Evolutionary conservation across 2,329 filamentous ascomycete species (phyloP), one percentile per base, ranked within the genome.

Genomic region (Niveomyces coronatus): DNA sequence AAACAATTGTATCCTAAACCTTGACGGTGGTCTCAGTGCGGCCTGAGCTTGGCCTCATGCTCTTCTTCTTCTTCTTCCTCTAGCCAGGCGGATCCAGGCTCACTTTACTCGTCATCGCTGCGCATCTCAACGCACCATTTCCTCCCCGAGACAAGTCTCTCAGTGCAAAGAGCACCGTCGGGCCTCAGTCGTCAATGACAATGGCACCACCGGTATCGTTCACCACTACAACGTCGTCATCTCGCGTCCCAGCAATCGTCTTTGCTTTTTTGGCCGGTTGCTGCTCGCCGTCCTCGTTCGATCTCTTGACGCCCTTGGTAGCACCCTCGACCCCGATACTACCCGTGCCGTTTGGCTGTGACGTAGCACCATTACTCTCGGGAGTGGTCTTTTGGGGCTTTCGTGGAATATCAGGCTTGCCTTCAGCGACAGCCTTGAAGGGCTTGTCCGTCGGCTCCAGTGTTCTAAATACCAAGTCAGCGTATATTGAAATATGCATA

Each of bases 11-110:
- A 70, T 88, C 35, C 67, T 94, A 36, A 91, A 88, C 56, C 67
- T 94, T 19, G 87, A 94, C 58, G 87, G 87, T 13, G 87, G 87
- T 2, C 57, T 93, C 47, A 87, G 82, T 56, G 83, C 82, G 35
- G 60, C 59, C 49, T 83, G 55, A 68, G 41, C n/a, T n/a, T n/a
- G n/a, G n/a, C n/a, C n/a, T n/a, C n/a, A n/a, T n/a, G n/a, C n/a
- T n/a, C n/a, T n/a, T n/a, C n/a, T n/a, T n/a, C n/a, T n/a, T n/a
- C n/a, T n/a, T n/a, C n/a, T n/a, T n/a, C n/a, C n/a, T n/a, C n/a
- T n/a, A n/a, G n/a, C n/a, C n/a, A n/a, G n/a, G n/a, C n/a, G n/a
- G n/a, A n/a, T n/a, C n/a, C n/a, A n/a, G n/a, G n/a, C n/a, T n/a
- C n/a, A n/a, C n/a, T n/a, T n/a, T n/a, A n/a, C n/a, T n/a, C n/a